These are phyloP conservation scores for Fusarium ramigenum DNA, from an alignment of 2,329 filamentous ascomycete species.

Conservation along the genomic window DNA sequence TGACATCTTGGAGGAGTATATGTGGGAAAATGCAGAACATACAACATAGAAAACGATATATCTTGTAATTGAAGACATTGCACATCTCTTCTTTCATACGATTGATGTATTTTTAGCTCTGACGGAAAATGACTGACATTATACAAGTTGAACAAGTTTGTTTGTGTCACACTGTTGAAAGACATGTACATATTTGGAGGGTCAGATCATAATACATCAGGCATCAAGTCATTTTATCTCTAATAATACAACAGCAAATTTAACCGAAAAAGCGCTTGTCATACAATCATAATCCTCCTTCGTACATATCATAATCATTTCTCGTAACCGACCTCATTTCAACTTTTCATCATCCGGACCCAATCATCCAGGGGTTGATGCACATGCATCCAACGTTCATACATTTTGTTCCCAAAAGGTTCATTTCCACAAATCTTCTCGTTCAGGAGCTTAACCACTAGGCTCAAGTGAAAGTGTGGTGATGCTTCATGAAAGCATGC, in stretches of 20 bases:
- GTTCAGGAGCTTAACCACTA: not conserved
- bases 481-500: not conserved
- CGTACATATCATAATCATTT: slow-evolving; percentile 11
- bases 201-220: not conserved
- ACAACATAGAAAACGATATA: slow-evolving; percentile 12
- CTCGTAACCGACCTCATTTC: slow-evolving; percentile 6
- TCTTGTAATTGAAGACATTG: not conserved
- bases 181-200: not conserved
- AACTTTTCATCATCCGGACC: not conserved
- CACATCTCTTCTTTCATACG: not conserved
- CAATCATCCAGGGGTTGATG: slow-evolving; percentile 9
- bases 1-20: slow-evolving; percentile 5
- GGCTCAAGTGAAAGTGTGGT: not conserved
- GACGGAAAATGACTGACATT: not conserved
- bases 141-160: not conserved
- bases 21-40: not conserved
- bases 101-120: not conserved
- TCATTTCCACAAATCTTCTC: not conserved
- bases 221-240: not conserved
- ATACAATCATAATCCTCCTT: slow-evolving; percentile 13
- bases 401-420: slow-evolving; percentile 2
- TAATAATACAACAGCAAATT: slow-evolving; percentile 17
- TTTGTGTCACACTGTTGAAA: too few species aligned
- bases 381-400: slow-evolving; percentile 7
- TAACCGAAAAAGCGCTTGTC: not conserved